phyloP scores from a whole-genome alignment of 345 rosid species.

The Populus davidiana region DNA sequence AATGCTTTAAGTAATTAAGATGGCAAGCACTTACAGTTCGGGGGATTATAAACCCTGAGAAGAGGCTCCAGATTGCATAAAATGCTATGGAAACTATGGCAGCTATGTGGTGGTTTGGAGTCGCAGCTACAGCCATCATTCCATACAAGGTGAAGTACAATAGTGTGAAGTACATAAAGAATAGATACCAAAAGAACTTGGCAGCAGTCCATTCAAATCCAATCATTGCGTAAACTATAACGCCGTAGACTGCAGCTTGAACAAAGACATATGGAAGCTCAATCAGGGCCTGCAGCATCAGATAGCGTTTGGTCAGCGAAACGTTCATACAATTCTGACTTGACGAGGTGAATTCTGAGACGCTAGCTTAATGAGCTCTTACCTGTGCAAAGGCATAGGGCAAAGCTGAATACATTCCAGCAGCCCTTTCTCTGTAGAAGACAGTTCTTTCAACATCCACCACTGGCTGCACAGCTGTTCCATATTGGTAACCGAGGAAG shows the following conservation, averaged over 20 bases:
- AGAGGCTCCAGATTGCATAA: slow-evolving; percentile 52
- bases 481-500: slow-evolving; percentile 66
- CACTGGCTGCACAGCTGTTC: slow-evolving; percentile 57
- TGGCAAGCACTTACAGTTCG: slow-evolving; percentile 40
- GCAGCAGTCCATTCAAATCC: slow-evolving; percentile 54
- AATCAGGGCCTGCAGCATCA: slow-evolving; percentile 40
- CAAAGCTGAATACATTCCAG: slow-evolving; percentile 79
- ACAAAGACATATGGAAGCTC: slow-evolving; percentile 55
- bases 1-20: background rate
- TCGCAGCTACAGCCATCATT: slow-evolving; percentile 67
- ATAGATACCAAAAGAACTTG: slow-evolving; percentile 63
- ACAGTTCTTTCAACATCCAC: slow-evolving; percentile 70
- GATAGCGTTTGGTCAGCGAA: background rate
- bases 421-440: slow-evolving; percentile 74
- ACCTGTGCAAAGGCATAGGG: slow-evolving; percentile 78
- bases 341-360: background rate
- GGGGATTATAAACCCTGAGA: slow-evolving; percentile 62
- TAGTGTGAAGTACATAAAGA: slow-evolving; percentile 57
- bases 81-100: slow-evolving; percentile 50
- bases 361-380: background rate
- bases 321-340: background rate
- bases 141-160: slow-evolving; percentile 68
- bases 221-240: slow-evolving; percentile 60
- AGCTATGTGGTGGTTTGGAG: slow-evolving; percentile 61
- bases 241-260: slow-evolving; percentile 46